Base-by-base conservation (phyloP, 1,139 yeast genomes). In the Pichia sp. region DNA sequence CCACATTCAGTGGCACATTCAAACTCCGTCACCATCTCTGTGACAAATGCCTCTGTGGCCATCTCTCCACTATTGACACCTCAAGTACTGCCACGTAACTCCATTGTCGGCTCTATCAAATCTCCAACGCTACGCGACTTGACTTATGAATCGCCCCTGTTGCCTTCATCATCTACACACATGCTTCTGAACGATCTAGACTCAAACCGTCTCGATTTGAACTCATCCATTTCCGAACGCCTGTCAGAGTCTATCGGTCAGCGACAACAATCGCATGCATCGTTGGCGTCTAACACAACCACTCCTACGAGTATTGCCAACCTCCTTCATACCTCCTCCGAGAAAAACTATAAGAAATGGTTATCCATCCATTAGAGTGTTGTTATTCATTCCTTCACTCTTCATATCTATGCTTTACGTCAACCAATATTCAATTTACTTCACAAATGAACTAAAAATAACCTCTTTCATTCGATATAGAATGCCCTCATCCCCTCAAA, bases 271-370 rank as follows among this genome's bases (percentile, higher is more conserved):
- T n/a, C n/a, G n/a, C n/a, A n/a, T n/a, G n/a, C n/a, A n/a, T n/a
- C n/a, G n/a, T n/a, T n/a, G n/a, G n/a, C n/a, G n/a, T n/a, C n/a
- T n/a, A n/a, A n/a, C n/a, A n/a, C n/a, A n/a, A n/a, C n/a, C n/a
- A 35, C 34, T 17, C 32, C 51, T 14, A 48, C 55, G 18, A 50
- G 47, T 37, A 47, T 54, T 14, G 45, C 55, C 23, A 53, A 52
- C 32, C 37, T 54, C 31, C 35, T 52, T n/a, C 46, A 45, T 25
- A 46, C 52, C 29, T 50, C 60, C 14, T 51, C 56, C 6, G 56
- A 52, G 29, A 55, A 55, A 32, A 55, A 55, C 31, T 55, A 56
- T 38, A 51, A 49, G 34, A 54, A 42, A 35, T 55, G 59, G 59
- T 41, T 56, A 17, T 50, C 58, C 43, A 51, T 37, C 22, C 54